Base-by-base conservation (phyloP, 202 grass and related monocot genomes). In the Eragrostis tef region DNA sequence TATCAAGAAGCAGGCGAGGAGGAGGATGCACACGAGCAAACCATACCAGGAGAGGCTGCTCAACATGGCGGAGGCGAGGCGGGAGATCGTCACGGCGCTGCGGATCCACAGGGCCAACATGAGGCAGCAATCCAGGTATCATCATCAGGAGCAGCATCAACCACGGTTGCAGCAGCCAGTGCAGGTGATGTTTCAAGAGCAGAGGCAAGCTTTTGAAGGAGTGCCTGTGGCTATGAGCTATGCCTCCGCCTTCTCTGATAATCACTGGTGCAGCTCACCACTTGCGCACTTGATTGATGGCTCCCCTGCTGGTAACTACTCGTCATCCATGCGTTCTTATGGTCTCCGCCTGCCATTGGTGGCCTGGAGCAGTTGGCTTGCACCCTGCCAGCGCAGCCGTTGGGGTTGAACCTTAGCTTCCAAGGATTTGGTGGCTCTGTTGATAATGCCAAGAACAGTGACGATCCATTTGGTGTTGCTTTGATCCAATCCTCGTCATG, bases 41-140 rank as follows among this genome's bases (percentile, higher is more conserved):
- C 90, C 93, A 11, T 93, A 93, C 74, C 90, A 91, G 74, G 88
- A 97, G 66, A 60, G 86, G 46, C 48, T 91, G 58, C 64, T 93
- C 45, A 91, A 97, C 66, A 91, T 97, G 93, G 90, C 93, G 34
- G 93, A 93, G 76, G 93, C 79, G 46, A 62, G 90, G 31, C 53
- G 81, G 74, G 93, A 97, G 91, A 93, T 91, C 46, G 90, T 87
- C 45, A 83, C 88, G 41, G 93, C 93, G 36, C 90, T 96, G 45
- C 92, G 84, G 80, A 77, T 88, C 53, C 93, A 93, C 84, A 78
- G 86, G 52, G 90, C 88, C 72, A 70, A 66, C 62, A 87, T 84
- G 89, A 86, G 80, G 43, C 84, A 49, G 5, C 44, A 70, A 68
- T 61, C 71, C 67, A 67, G 75, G 14, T 82, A 78, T 50, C 87